phyloP scores from a whole-genome alignment of 176 grass and related monocot genomes.

The Oryza glaberrima region DNA sequence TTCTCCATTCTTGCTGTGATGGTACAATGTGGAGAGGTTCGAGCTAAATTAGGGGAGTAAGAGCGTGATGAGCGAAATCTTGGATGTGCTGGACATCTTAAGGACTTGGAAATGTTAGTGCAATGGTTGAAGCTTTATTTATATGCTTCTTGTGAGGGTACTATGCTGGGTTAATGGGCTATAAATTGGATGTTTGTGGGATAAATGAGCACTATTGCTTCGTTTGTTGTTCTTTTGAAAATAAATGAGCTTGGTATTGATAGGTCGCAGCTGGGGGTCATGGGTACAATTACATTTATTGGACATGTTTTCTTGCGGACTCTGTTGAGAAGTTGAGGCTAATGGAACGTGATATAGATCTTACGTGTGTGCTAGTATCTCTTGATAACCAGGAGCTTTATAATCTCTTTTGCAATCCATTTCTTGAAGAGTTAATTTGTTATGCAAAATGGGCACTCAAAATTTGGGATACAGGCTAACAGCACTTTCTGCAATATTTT shows the following conservation, averaged over 20 bases:
- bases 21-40: conserved; percentile 30
- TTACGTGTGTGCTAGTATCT: not conserved
- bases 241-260: not conserved
- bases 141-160: not conserved
- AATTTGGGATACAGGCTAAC: conserved; percentile 21
- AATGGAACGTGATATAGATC: not conserved
- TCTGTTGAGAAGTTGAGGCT: conserved; percentile 1
- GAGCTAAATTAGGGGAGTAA: not conserved
- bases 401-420: conserved; percentile 1
- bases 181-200: not conserved
- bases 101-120: not conserved
- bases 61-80: not conserved
- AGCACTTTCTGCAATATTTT: conserved; percentile 18
- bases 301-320: not conserved
- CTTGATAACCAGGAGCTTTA: not conserved
- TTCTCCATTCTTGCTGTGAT: not conserved
- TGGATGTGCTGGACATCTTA: not conserved
- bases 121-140: not conserved
- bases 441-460: conserved; percentile 8
- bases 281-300: not conserved
- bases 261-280: not conserved
- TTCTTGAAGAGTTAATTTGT: not conserved
- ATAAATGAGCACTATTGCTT: not conserved
- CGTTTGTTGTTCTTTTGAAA: not conserved
- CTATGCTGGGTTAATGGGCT: not conserved